Percentiles rank a stretch among this genome's conserved stretches.
Conservation (phyloP, 257 asterid species). For the Jaltomata sinuosa region DNA sequence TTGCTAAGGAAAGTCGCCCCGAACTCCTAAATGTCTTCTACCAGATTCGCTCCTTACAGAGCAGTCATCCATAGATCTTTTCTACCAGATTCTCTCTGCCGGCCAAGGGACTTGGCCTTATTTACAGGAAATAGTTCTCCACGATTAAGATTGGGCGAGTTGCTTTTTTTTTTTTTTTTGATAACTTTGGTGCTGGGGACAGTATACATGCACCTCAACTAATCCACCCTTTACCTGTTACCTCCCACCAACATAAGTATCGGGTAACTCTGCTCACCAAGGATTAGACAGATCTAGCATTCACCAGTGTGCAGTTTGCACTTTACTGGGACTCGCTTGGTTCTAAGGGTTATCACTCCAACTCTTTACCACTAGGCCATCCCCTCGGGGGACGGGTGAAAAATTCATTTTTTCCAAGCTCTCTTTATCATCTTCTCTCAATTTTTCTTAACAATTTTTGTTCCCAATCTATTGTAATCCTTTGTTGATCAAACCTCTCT, state of each 20-base stretch:
- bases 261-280: neutral
- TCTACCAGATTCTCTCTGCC: neutral
- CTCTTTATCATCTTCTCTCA: neutral
- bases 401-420: neutral
- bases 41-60: neutral
- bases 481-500: neutral
- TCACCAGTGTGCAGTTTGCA: neutral
- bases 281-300: neutral
- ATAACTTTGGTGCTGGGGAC: neutral
- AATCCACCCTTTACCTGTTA: neutral
- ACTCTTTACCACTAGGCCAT: neutral
- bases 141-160: neutral
- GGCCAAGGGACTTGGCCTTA: neutral
- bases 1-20: neutral
- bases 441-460: neutral
- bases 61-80: neutral
- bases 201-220: neutral
- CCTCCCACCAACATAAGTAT: neutral
- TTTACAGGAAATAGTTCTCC: neutral
- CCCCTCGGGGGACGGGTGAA: neutral
- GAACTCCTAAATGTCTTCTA: neutral
- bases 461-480: neutral
- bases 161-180: neutral
- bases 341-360: neutral
- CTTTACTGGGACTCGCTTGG: neutral